Conservation (phyloP, 1,284 basidiomycete species). For the Tilletia walkeri region DNA sequence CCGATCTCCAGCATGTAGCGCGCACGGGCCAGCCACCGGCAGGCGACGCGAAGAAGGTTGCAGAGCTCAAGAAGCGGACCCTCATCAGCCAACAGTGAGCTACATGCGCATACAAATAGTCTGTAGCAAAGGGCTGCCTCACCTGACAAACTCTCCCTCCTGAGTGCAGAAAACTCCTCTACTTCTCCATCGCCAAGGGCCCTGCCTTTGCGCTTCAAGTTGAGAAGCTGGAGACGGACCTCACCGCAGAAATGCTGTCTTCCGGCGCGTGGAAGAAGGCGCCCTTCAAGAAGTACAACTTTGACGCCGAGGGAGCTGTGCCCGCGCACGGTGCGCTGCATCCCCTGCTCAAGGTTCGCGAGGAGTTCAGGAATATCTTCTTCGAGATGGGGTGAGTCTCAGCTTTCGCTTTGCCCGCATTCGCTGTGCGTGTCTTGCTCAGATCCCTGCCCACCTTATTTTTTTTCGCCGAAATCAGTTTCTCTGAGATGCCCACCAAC, state of each 20-base stretch:
- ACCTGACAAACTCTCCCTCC: background rate
- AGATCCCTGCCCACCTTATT: background rate
- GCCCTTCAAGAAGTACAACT: slow-evolving; percentile 96
- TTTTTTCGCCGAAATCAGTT: slow-evolving; percentile 54
- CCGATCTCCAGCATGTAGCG: slow-evolving; percentile 73
- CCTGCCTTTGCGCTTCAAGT: slow-evolving; percentile 83
- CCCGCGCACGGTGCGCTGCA: slow-evolving; percentile 88
- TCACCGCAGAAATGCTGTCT: slow-evolving; percentile 90
- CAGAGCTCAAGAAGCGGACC: slow-evolving; percentile 80
- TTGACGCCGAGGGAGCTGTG: slow-evolving; percentile 88
- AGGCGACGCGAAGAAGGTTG: slow-evolving; percentile 43
- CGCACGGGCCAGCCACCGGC: slow-evolving; percentile 59
- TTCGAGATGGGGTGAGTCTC: slow-evolving; percentile 83
- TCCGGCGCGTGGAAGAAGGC: slow-evolving; percentile 59
- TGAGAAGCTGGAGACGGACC: slow-evolving; percentile 95
- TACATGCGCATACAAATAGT: no score
- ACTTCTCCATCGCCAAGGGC: slow-evolving; percentile 87
- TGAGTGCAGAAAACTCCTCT: slow-evolving; percentile 78
- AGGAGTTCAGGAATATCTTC: slow-evolving; percentile 97
- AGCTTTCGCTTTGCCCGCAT: slow-evolving; percentile 39
- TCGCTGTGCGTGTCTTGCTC: background rate
- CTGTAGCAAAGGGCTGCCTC: background rate
- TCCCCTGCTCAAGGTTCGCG: slow-evolving; percentile 93
- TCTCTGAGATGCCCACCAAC: slow-evolving; percentile 98
- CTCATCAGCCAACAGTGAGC: slow-evolving; percentile 59